Evolutionary conservation across 23 red algal genomes (phyloP).

Genomic region (Gracilaria vermiculophylla): DNA sequence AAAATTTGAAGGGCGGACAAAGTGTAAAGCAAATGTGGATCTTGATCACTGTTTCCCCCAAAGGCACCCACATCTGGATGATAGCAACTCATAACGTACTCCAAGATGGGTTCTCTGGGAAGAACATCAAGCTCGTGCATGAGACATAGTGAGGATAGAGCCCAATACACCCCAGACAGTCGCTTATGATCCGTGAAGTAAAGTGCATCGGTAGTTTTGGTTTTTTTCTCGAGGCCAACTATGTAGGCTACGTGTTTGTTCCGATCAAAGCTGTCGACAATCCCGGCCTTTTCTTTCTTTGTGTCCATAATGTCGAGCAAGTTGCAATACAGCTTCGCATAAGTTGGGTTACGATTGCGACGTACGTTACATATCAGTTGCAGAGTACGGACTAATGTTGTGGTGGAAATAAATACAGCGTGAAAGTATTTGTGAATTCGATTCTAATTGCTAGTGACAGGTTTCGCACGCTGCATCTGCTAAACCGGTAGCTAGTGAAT

Average conservation of each 20-base stretch:
- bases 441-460: no score
- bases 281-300: background rate
- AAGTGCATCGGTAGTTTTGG: slow-evolving; percentile 41
- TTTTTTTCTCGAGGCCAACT: slow-evolving; percentile 41
- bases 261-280: background rate
- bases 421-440: no score
- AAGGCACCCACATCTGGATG: slow-evolving; percentile 62
- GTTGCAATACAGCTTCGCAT: no score
- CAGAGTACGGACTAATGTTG: no score
- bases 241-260: slow-evolving; percentile 59
- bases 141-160: slow-evolving; percentile 73
- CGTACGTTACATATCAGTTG: no score
- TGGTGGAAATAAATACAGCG: no score
- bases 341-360: no score
- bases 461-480: no score
- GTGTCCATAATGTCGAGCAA: background rate
- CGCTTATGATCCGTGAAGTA: slow-evolving; percentile 87
- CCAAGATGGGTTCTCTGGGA: slow-evolving; percentile 41
- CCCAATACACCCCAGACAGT: slow-evolving; percentile 92
- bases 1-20: slow-evolving; percentile 86
- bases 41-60: slow-evolving; percentile 84
- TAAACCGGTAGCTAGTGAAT: no score
- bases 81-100: slow-evolving; percentile 71
- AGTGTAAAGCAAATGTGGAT: slow-evolving; percentile 91
- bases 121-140: slow-evolving; percentile 63